Conservation (phyloP, 495 filamentous ascomycete species). For the Margaritispora aquatica region DNA sequence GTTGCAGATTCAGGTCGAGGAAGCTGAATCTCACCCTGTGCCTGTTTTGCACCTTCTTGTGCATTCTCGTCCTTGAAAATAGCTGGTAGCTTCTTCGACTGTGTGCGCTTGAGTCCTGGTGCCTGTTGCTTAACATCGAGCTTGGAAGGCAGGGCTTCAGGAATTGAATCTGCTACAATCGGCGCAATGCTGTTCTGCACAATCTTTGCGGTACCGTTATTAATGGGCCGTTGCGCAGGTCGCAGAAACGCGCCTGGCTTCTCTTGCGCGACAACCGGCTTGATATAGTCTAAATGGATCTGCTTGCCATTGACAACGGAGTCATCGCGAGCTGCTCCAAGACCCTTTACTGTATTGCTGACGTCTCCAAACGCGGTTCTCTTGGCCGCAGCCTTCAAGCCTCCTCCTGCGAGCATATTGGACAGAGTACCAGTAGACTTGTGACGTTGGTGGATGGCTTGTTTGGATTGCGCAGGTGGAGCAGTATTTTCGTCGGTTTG, state of each 20-base stretch:
- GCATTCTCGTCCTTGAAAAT: conserved; percentile 59
- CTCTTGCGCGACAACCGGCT: conserved; percentile 19
- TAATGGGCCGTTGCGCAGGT: conserved; percentile 56
- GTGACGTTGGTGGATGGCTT: conserved; percentile 68
- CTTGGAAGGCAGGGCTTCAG: neutral
- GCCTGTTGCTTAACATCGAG: conserved; percentile 1
- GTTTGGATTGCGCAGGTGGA: conserved; percentile 45
- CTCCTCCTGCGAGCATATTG: conserved; percentile 42
- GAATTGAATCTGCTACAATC: neutral
- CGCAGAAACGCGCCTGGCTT: conserved; percentile 43
- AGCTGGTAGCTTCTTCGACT: conserved; percentile 53
- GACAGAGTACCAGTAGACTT: conserved; percentile 72
- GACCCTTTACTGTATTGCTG: conserved; percentile 59
- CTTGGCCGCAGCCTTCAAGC: conserved; percentile 62
- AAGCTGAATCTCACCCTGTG: conserved; percentile 5
- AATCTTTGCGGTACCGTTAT: neutral
- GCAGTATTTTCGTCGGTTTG: conserved; percentile 68
- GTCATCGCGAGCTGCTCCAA: conserved; percentile 42
- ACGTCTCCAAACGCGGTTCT: conserved; percentile 75
- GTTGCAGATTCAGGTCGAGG: conserved; percentile 5
- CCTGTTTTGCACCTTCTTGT: conserved; percentile 3
- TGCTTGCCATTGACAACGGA: conserved; percentile 25
- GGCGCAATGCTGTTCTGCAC: neutral
- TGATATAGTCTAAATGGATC: neutral
- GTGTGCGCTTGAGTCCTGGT: conserved; percentile 35